Percentiles rank a stretch among this genome's conserved stretches.
Evolutionary conservation across 2,329 filamentous ascomycete species (phyloP).

Genomic region (Aspergillus novofumigatus): DNA sequence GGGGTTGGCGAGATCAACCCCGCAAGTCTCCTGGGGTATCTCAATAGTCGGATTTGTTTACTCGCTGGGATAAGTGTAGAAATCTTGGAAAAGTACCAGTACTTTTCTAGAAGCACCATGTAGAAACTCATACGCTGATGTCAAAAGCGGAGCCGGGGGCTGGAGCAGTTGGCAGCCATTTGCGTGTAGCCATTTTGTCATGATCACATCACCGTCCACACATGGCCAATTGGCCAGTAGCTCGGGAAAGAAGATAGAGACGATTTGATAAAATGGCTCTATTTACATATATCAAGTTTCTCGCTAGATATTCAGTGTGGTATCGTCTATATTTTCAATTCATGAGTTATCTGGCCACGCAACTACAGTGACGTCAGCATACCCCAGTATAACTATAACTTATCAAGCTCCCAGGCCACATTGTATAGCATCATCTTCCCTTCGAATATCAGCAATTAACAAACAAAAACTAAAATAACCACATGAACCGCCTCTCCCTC

Average conservation of each 20-base stretch:
- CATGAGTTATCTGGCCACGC: neutral
- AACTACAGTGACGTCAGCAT: neutral
- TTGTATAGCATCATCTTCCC: neutral
- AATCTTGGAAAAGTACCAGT: neutral
- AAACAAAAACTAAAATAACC: neutral
- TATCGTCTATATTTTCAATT: too few species aligned
- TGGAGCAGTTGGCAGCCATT: neutral
- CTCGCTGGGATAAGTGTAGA: neutral
- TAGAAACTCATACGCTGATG: neutral
- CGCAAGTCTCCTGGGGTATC: neutral
- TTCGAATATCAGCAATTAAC: neutral
- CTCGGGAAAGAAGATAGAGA: neutral
- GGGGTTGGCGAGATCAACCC: neutral
- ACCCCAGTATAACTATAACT: neutral
- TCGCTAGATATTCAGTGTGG: too few species aligned
- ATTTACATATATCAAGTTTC: neutral
- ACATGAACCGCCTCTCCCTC: neutral
- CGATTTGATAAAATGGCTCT: neutral
- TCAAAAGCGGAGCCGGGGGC: neutral
- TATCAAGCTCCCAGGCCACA: neutral
- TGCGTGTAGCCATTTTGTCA: slow-evolving; percentile 1
- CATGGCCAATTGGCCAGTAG: neutral
- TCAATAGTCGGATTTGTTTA: neutral
- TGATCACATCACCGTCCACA: slow-evolving; percentile 9
- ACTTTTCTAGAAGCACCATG: neutral